Conservation (phyloP, 2,329 filamentous ascomycete species). For the Cordyceps javanica region DNA sequence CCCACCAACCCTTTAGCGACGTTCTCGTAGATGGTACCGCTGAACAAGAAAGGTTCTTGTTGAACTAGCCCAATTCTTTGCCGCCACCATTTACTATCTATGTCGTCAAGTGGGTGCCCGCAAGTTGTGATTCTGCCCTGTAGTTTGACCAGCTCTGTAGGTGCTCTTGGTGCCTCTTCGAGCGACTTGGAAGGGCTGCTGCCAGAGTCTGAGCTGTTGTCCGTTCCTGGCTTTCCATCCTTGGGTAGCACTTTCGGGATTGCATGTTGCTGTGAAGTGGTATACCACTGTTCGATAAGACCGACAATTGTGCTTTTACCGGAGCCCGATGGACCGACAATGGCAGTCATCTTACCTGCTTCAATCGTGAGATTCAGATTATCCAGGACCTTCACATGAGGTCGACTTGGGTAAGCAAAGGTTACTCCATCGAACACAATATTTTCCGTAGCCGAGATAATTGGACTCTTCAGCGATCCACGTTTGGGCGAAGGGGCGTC, state of each 20-base stretch:
- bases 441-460: slow-evolving; percentile 32
- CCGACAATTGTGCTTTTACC: slow-evolving; percentile 72
- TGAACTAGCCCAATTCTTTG: slow-evolving; percentile 59
- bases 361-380: slow-evolving; percentile 51
- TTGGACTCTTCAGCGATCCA: slow-evolving; percentile 29
- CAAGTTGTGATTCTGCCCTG: slow-evolving; percentile 44
- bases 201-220: no score
- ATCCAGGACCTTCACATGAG: slow-evolving; percentile 58
- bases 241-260: slow-evolving; percentile 35
- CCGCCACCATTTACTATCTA: slow-evolving; percentile 59
- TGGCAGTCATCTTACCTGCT: slow-evolving; percentile 64
- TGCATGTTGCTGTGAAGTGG: slow-evolving; percentile 47
- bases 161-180: no score
- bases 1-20: slow-evolving; percentile 53
- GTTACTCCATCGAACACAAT: slow-evolving; percentile 53
- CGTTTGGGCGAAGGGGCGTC: slow-evolving; percentile 37
- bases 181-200: no score
- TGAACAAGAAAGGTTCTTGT: slow-evolving; percentile 64
- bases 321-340: slow-evolving; percentile 66
- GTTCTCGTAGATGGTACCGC: slow-evolving; percentile 57
- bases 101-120: slow-evolving; percentile 46
- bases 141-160: slow-evolving; percentile 40
- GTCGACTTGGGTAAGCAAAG: slow-evolving; percentile 66
- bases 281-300: slow-evolving; percentile 67
- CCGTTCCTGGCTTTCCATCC: slow-evolving; percentile 25